These are phyloP conservation scores for Phyllosticta paracitricarpa DNA, from an alignment of 2,329 filamentous ascomycete genomes.

Conservation along the genomic window DNA sequence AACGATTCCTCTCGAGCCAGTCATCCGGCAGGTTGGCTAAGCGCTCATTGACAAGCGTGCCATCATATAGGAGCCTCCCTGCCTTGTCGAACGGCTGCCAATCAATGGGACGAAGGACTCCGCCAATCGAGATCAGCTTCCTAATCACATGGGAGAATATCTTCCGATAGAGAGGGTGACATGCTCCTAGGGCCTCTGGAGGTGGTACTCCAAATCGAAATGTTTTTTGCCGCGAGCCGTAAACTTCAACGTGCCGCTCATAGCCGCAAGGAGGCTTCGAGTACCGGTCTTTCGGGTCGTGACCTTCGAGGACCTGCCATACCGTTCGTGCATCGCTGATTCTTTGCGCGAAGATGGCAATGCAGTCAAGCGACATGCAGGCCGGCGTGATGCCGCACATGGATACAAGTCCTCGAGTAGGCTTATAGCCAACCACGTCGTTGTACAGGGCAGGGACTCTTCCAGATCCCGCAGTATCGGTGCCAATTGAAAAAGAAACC, in stretches of 20 bases:
- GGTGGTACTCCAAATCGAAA: slow-evolving; percentile 44
- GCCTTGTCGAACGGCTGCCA: slow-evolving; percentile 40
- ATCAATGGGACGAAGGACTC: slow-evolving; percentile 21
- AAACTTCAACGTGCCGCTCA: slow-evolving; percentile 25
- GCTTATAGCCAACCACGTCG: slow-evolving; percentile 16
- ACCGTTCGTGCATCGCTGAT: slow-evolving; percentile 41
- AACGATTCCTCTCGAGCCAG: slow-evolving; percentile 22
- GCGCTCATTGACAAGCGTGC: slow-evolving; percentile 48
- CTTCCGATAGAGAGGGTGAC: slow-evolving; percentile 30
- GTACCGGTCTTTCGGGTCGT: slow-evolving; percentile 43
- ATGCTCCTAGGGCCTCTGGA: slow-evolving; percentile 32
- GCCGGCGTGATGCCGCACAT: slow-evolving; percentile 46
- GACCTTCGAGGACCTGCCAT: slow-evolving; percentile 37
- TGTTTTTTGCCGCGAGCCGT: slow-evolving; percentile 23
- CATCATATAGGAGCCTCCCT: slow-evolving; percentile 46
- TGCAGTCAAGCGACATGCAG: slow-evolving; percentile 48
- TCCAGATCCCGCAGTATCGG: slow-evolving; percentile 46
- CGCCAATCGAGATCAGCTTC: slow-evolving; percentile 20
- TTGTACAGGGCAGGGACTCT: slow-evolving; percentile 34
- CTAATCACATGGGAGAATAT: slow-evolving; percentile 23
- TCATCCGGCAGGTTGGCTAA: slow-evolving; percentile 31
- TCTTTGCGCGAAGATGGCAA: slow-evolving; percentile 43
- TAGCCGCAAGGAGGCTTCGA: slow-evolving; percentile 33
- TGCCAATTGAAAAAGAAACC: slow-evolving; percentile 47
- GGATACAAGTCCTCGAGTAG: slow-evolving; percentile 42